Evolutionary conservation across 148 eudicot genomes (phyloP), one percentile per base, ranked within the genome.

Genomic region (Vaccinium darrowii): DNA sequence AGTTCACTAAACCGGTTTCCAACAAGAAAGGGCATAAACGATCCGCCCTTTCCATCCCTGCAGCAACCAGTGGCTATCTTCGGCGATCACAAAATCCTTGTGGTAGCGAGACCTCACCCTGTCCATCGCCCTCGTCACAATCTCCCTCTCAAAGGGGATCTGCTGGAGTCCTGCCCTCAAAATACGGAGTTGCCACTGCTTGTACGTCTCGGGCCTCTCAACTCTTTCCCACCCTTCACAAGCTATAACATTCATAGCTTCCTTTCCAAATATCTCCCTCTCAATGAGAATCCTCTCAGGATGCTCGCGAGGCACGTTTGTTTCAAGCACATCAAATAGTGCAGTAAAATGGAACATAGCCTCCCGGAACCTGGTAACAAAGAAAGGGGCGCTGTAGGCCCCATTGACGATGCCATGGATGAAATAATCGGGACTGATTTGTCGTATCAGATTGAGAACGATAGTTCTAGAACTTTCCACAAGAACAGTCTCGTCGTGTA

Each of bases 11-110:
- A 52, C 65, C 6, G 90, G 88, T 84, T 60, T 83, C 90, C 90
- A 88, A 76, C 86, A 80, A 21, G 90, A 88, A 77, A 88, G 16
- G 2, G 90, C 90, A 81, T n/a, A 86, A 5, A 81, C 23, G 43
- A 81, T 88, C 57, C 90, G 84, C 49, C 88, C 90, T 83, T 88
- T 88, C 90, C 90, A 88, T 30, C 90, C 90, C 81, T 83, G 88
- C 51, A 88, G 60, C 86, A 88, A 60, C 90, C 90, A 88, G 49
- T 71, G 82, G 62, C 83, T 80, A 62, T 86, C 90, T 86, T 88
- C 88, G 21, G 86, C 88, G 8, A 88, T 83, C 54, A 84, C 23
- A 51, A 88, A 88, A 83, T 88, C 90, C 84, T 81, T 86, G 82
- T 88, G 86, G 81, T 88, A 88, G 65, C 67, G 36, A 13, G 80